phyloP scores from a whole-genome alignment of 257 asterid genomes.

The Lycium barbarum region DNA sequence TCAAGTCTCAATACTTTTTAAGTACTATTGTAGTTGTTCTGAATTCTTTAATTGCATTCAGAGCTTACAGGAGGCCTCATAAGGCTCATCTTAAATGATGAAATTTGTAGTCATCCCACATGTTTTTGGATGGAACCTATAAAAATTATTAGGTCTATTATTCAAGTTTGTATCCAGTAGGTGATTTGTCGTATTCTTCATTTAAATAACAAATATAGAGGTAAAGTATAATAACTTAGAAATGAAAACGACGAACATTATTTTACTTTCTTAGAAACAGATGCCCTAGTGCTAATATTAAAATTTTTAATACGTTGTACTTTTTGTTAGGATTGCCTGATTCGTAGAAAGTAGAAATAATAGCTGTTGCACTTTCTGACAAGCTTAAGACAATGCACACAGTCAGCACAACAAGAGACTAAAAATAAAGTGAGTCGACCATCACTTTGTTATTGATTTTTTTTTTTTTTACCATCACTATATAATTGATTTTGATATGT shows the following conservation, averaged over 20 bases:
- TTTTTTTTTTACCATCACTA: too few relatives aligned
- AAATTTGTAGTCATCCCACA: background rate
- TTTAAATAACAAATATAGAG: background rate
- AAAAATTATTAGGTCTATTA: background rate
- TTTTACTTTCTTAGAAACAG: background rate
- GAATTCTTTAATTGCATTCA: background rate
- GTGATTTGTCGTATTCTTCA: background rate
- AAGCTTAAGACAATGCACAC: background rate
- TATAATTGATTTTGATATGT: background rate
- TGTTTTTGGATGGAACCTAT: background rate
- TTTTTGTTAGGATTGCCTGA: background rate
- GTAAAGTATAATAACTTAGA: background rate
- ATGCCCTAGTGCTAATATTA: background rate
- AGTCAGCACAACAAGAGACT: background rate
- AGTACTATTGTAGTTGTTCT: background rate
- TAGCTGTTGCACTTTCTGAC: background rate
- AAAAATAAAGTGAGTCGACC: background rate
- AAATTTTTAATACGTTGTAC: background rate
- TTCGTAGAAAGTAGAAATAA: too few relatives aligned
- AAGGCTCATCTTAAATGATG: background rate
- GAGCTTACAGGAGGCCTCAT: background rate
- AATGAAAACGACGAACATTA: background rate
- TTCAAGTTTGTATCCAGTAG: background rate
- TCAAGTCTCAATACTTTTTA: too few relatives aligned
- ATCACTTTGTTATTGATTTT: background rate